Conservation (phyloP, 441 rosid genomes). For the Metrosideros polymorpha region DNA sequence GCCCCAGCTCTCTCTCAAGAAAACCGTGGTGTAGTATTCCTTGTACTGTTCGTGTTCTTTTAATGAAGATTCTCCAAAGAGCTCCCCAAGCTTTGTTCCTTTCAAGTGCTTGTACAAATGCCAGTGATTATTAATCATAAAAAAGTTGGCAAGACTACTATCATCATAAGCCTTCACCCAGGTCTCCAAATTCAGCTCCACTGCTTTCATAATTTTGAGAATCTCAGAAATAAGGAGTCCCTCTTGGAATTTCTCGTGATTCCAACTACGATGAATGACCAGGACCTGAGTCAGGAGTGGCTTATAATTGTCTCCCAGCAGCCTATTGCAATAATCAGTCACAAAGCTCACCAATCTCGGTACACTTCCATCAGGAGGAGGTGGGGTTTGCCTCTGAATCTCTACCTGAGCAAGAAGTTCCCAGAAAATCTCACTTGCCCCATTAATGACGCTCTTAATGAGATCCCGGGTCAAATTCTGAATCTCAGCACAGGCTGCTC, state of each 20-base stretch:
- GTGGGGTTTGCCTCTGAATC: slow-evolving; percentile 68
- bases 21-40: slow-evolving; percentile 50
- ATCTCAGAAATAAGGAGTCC: slow-evolving; percentile 61
- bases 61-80: slow-evolving; percentile 76
- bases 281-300: slow-evolving; percentile 74
- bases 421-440: slow-evolving; percentile 92
- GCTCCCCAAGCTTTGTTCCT: slow-evolving; percentile 79
- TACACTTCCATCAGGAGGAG: slow-evolving; percentile 74
- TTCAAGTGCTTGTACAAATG: slow-evolving; percentile 77
- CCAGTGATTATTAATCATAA: slow-evolving; percentile 88
- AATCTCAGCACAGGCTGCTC: slow-evolving; percentile 81
- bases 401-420: slow-evolving; percentile 86
- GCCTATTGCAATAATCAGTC: slow-evolving; percentile 79
- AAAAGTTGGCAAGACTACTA: slow-evolving; percentile 42
- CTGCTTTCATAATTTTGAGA: slow-evolving; percentile 52
- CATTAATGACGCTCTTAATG: slow-evolving; percentile 76
- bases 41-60: slow-evolving; percentile 80
- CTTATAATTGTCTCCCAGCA: slow-evolving; percentile 73
- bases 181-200: slow-evolving; percentile 60
- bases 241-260: slow-evolving; percentile 84
- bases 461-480: slow-evolving; percentile 94
- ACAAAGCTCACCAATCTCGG: slow-evolving; percentile 75
- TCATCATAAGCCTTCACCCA: slow-evolving; percentile 83
- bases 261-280: slow-evolving; percentile 89
- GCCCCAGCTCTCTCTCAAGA: slow-evolving; percentile 86